Percentiles rank a stretch among this genome's conserved stretches.
phyloP scores from a whole-genome alignment of 2,329 filamentous ascomycete species.

The Trichoderma aggressivum region DNA sequence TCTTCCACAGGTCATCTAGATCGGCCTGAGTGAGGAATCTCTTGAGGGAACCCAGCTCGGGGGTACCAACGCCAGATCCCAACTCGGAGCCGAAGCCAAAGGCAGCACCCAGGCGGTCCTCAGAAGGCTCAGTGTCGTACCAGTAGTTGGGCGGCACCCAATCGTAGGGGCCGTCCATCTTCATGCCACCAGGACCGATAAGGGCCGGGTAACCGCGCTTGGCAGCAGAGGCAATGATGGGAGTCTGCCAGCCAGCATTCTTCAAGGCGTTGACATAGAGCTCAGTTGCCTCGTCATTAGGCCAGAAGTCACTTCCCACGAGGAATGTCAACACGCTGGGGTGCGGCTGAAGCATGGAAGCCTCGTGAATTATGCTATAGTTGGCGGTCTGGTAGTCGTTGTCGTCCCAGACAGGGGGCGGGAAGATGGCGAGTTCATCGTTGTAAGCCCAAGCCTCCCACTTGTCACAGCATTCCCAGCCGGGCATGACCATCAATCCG shows the following conservation, averaged over 20 bases:
- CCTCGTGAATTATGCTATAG: slow-evolving; percentile 57
- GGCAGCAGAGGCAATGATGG: slow-evolving; percentile 56
- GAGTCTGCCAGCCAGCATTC: slow-evolving; percentile 52
- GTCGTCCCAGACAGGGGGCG: slow-evolving; percentile 43
- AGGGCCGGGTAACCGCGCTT: slow-evolving; percentile 50
- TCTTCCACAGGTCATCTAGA: slow-evolving; percentile 54
- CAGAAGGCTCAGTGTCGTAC: slow-evolving; percentile 45
- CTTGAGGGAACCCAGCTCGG: slow-evolving; percentile 51
- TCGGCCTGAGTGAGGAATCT: slow-evolving; percentile 52
- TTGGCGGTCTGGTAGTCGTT: slow-evolving; percentile 54
- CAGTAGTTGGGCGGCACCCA: slow-evolving; percentile 65
- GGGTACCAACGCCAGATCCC: slow-evolving; percentile 60
- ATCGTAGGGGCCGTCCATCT: slow-evolving; percentile 65
- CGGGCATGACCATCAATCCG: slow-evolving; percentile 59
- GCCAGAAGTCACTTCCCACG: slow-evolving; percentile 62
- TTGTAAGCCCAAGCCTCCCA: slow-evolving; percentile 65
- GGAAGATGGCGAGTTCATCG: slow-evolving; percentile 43
- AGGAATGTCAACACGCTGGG: slow-evolving; percentile 57
- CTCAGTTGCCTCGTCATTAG: slow-evolving; percentile 52
- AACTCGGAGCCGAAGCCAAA: slow-evolving; percentile 64
- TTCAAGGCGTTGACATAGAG: slow-evolving; percentile 52
- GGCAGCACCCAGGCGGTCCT: slow-evolving; percentile 49
- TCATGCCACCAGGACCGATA: slow-evolving; percentile 57
- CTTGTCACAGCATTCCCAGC: slow-evolving; percentile 67
- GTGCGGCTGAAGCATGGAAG: slow-evolving; percentile 56